Conservation (phyloP, 2,329 filamentous ascomycete genomes). For the Aspergillus viridinutans region DNA sequence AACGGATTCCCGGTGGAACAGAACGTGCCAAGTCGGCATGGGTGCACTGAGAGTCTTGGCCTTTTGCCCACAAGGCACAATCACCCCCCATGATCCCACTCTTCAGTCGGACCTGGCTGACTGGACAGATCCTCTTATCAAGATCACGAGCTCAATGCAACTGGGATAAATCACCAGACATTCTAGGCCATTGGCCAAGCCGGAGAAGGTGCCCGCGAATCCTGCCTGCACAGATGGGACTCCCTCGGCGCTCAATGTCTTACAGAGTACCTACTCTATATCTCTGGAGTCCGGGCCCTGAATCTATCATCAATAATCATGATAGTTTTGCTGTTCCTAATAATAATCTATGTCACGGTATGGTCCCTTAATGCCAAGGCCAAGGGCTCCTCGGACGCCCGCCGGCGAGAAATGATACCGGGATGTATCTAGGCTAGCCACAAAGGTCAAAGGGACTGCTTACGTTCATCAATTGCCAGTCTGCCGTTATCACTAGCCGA, state of each 20-base stretch:
- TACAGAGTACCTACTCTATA: background rate
- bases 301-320: background rate
- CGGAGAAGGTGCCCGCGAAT: background rate
- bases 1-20: background rate
- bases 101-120: too few species aligned
- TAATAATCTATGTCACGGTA: background rate
- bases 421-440: background rate
- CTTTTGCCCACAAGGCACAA: background rate
- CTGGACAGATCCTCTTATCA: background rate
- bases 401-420: background rate
- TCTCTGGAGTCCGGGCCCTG: background rate
- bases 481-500: background rate
- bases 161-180: background rate
- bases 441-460: background rate
- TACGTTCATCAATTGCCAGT: background rate
- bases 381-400: constrained; percentile 7
- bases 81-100: background rate
- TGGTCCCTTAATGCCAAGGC: constrained; percentile 7
- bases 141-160: background rate
- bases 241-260: background rate
- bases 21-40: background rate
- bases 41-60: background rate
- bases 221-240: background rate
- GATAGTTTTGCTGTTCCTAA: background rate
- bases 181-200: background rate